Evolutionary conservation across 2,329 filamentous ascomycete genomes (phyloP), one percentile per base, ranked within the genome.

Genomic region (Didymella pinodella): DNA sequence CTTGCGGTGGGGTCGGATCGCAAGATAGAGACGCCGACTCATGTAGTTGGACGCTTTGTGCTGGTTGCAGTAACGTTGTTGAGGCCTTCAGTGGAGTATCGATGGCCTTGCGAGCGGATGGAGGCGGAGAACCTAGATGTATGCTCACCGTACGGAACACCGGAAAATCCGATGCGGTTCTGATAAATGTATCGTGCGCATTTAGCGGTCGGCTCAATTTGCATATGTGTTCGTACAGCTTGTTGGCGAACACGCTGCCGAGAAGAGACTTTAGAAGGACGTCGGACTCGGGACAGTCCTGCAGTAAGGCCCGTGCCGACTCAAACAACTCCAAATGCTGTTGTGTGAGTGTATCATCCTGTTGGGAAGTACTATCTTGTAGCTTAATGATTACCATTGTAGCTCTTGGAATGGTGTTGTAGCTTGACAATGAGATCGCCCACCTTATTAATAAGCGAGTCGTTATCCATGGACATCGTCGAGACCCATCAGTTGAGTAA

Each of bases 131-230:
- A 10, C 26, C 47, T 7, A 56, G 14, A 22, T 7, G 25, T 7
- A 63, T 28, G 3, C 34, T 49, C 2, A 59, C 44, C 0, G n/a
- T 32, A 4, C 7, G 7, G 32, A 68, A 68, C 0, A 16, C 32
- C 1, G 3, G 2, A 0, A 36, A 45, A 0, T 26, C 16, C 0
- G 16, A 43, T 0, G 65, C 61, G 5, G 58, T 44, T 3, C 62
- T 48, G 0, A 65, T 7, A 2, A 65, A 22, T 0, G 65, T 66
- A 2, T 56, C 18, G 16, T 64, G 53, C 0, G 48, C 54, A 4
- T 54, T 46, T n/a, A 61, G 40, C 0, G 62, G 61, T 5, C 60
- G 64, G 0, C 59, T 59, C 2, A 71, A 41, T 3, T 28, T 11
- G 22, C 47, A 59, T 1, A 69, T 60, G 8, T 61, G 45, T 2